Conservation (phyloP, 768 basidiomycete species). For the Coprinellus micaceus region DNA sequence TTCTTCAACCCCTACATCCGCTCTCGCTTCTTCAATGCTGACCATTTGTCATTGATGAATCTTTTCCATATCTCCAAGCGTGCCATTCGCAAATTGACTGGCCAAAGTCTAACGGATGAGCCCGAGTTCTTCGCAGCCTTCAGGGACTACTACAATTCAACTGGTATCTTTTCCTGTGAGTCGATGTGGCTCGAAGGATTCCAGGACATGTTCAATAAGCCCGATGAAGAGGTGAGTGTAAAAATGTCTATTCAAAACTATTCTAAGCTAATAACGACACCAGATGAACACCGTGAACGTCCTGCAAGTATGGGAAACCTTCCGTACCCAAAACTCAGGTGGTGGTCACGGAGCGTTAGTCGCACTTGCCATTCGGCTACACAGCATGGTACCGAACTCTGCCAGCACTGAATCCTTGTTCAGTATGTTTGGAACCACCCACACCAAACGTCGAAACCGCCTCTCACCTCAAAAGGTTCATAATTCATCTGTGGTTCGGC, state of each 20-base stretch:
- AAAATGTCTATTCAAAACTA: neutral
- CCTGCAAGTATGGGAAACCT: neutral
- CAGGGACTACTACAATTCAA: neutral
- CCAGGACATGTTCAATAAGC: slow-evolving; percentile 5
- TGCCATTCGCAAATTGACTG: slow-evolving; percentile 3
- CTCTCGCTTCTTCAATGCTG: slow-evolving; percentile 4
- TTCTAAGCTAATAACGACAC: neutral
- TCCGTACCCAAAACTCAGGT: slow-evolving; percentile 6
- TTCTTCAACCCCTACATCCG: slow-evolving; percentile 30
- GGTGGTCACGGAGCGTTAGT: slow-evolving; percentile 1
- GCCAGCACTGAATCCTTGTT: slow-evolving; percentile 26
- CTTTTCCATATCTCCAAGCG: slow-evolving; percentile 8
- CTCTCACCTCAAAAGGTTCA: slow-evolving; percentile 4
- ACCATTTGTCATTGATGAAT: neutral
- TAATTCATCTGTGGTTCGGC: neutral
- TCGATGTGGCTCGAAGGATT: neutral
- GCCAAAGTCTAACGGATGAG: neutral
- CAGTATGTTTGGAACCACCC: slow-evolving; percentile 23
- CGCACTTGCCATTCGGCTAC: slow-evolving; percentile 21
- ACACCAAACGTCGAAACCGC: slow-evolving; percentile 24
- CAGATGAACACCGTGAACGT: neutral
- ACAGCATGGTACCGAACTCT: slow-evolving; percentile 25
- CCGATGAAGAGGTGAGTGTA: slow-evolving; percentile 1
- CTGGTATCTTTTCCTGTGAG: neutral
- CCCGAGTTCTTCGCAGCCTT: neutral